Evolutionary conservation across 352 stramenopile genomes (phyloP).

Genomic region (Globisporangium irregulare): DNA sequence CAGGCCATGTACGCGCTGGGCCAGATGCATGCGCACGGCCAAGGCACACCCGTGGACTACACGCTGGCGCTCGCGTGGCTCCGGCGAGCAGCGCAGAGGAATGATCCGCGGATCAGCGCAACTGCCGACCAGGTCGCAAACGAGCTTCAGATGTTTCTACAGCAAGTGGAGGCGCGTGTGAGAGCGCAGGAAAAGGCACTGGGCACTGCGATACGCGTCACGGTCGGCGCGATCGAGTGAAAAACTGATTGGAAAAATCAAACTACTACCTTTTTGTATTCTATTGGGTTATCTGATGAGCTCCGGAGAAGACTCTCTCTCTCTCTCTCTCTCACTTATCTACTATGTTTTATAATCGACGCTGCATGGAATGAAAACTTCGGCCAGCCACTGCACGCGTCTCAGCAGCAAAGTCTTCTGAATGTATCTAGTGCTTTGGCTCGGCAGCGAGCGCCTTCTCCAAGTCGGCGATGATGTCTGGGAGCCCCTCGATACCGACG

Average conservation of each 20-base stretch:
- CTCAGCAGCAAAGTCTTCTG: slow-evolving; percentile 9
- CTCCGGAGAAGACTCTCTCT: not conserved
- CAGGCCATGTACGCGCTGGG: slow-evolving; percentile 54
- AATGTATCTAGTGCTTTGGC: slow-evolving; percentile 24
- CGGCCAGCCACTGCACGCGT: not conserved
- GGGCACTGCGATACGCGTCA: slow-evolving; percentile 39
- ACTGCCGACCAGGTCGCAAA: slow-evolving; percentile 21
- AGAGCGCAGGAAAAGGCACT: slow-evolving; percentile 37
- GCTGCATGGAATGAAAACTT: not conserved
- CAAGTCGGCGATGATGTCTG: slow-evolving; percentile 90
- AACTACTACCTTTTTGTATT: slow-evolving; percentile 12
- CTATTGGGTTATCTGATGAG: slow-evolving; percentile 1
- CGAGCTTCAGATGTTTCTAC: slow-evolving; percentile 42
- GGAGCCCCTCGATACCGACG: slow-evolving; percentile 90
- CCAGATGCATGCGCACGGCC: slow-evolving; percentile 41
- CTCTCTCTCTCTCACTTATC: not conserved
- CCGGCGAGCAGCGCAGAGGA: slow-evolving; percentile 25
- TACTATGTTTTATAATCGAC: slow-evolving; percentile 5
- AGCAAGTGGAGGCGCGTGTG: slow-evolving; percentile 39
- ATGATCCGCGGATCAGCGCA: slow-evolving; percentile 30
- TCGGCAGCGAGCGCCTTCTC: slow-evolving; percentile 72
- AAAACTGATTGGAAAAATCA: slow-evolving; percentile 6
- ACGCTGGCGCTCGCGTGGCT: slow-evolving; percentile 47
- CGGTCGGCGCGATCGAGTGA: slow-evolving; percentile 36
- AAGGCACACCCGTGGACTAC: slow-evolving; percentile 33